Percentiles rank a stretch among this genome's conserved stretches.
Evolutionary conservation across 2,329 filamentous ascomycete genomes (phyloP).

Genomic region (Cercospora nicotianae): DNA sequence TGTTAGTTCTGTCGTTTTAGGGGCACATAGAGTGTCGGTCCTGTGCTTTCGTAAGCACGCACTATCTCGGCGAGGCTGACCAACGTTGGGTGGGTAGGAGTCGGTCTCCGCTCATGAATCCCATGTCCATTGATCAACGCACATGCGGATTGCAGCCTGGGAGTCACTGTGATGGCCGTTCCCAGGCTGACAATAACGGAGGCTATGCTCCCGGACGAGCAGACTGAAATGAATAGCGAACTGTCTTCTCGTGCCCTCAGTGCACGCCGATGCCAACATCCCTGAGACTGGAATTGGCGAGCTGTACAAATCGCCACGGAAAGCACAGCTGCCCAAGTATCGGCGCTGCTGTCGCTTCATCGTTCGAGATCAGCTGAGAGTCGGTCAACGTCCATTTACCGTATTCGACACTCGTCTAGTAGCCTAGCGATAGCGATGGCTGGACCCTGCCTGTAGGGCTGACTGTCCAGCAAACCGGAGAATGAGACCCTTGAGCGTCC

Average conservation of each 20-base stretch:
- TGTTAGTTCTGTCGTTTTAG: not conserved
- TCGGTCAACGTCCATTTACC: not conserved
- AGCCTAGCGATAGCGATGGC: not conserved
- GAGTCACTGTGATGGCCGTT: not conserved
- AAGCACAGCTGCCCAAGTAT: not conserved
- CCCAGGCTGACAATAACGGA: not conserved
- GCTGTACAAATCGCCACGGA: not conserved
- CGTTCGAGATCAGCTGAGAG: not conserved
- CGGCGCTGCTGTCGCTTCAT: not conserved
- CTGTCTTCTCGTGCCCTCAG: not conserved
- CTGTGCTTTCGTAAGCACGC: not conserved
- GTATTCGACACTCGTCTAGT: not conserved
- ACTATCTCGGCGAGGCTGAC: not conserved
- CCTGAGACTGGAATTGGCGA: not conserved
- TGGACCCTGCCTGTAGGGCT: not conserved
- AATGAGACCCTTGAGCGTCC: not conserved
- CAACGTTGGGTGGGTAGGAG: not conserved
- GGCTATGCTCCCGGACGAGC: not conserved
- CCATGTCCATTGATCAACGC: not conserved
- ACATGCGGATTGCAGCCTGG: not conserved
- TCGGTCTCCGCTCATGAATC: not conserved
- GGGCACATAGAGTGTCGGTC: not conserved
- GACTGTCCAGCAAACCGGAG: not conserved
- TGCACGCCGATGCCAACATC: not conserved
- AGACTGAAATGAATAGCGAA: not conserved